Evolutionary conservation across 1,284 basidiomycete species (phyloP), one percentile per base, ranked within the genome.

Genomic region (Wallemia hederae): DNA sequence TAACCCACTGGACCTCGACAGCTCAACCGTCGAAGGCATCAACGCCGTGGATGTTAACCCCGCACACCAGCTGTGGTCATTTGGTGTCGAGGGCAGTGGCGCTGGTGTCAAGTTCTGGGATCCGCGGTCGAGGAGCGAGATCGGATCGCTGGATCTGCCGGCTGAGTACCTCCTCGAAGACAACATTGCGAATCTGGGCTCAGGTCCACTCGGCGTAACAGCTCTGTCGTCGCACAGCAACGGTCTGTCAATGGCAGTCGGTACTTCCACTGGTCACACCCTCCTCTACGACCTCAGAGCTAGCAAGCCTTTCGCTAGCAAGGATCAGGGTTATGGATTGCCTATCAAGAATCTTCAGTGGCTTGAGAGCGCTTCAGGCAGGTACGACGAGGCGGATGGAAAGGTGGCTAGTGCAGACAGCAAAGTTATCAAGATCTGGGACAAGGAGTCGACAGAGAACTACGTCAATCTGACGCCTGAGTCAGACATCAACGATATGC

Each of bases 311-410:
- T 90, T 86, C 65, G 86, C 86, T 1, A 72, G 81, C 63, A 98
- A 99, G 69, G 94, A 99, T 69, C 92, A 98, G 71, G 94, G 94
- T 1, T 98, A 98, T 67, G 90, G 92, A 1, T 72, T 98, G 55
- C 84, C 91, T 0, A 78, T 99, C 59, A 85, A 85, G 69, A 83
- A 77, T 61, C 78, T 98, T 1, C 72, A 76, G 29, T 99, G 94
- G 94, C 80, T 96, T 26, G 84, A 90, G 65, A 88, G 86, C 33
- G 82, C 85, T 14, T 64, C 66, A 26, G 74, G 79, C 58, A 85
- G 90, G 73, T 82, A 84, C 0, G 85, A 87, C 49, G 86, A 91
- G 64, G 69, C 70, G 59, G 63, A 65, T 9, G 83, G 85, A 0
- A 78, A 90, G 70, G 78, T 96, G 14, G 74, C 91, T 56, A 88